phyloP scores from a whole-genome alignment of 208 protist species.

The Wallacemonas rigidus region DNA sequence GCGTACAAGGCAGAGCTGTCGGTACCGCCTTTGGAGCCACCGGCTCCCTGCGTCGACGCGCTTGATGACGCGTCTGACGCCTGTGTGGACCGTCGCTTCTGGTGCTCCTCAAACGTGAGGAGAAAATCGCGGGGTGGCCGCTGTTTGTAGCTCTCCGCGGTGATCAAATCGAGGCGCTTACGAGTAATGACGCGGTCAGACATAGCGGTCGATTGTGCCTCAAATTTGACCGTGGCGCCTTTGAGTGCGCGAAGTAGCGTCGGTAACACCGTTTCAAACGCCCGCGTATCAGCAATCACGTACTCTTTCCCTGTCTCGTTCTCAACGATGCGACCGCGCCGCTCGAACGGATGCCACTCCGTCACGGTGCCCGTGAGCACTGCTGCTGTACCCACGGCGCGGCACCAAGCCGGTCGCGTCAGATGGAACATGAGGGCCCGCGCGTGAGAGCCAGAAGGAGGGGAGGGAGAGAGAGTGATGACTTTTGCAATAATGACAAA shows the following conservation, averaged over 20 bases:
- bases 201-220: constrained; percentile 11
- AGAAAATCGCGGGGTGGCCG: constrained; percentile 68
- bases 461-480: too few relatives aligned
- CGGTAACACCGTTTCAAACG: constrained; percentile 87
- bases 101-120: constrained; percentile 18
- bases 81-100: neutral
- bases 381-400: neutral
- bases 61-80: too few relatives aligned
- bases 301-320: constrained; percentile 45
- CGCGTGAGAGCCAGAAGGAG: neutral
- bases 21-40: neutral
- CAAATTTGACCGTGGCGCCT: constrained; percentile 68
- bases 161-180: constrained; percentile 57
- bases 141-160: constrained; percentile 59
- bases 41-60: too few relatives aligned
- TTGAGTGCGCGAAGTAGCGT: constrained; percentile 64
- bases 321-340: constrained; percentile 67
- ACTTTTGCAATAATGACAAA: neutral
- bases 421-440: neutral
- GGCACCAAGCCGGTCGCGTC: neutral
- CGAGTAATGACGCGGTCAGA: constrained; percentile 78
- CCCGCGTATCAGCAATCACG: constrained; percentile 69
- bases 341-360: constrained; percentile 83
- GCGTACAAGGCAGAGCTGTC: constrained; percentile 31
- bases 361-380: constrained; percentile 42